Conservation (phyloP, 2,329 filamentous ascomycete genomes). For the Raffaelea ambrosiae region DNA sequence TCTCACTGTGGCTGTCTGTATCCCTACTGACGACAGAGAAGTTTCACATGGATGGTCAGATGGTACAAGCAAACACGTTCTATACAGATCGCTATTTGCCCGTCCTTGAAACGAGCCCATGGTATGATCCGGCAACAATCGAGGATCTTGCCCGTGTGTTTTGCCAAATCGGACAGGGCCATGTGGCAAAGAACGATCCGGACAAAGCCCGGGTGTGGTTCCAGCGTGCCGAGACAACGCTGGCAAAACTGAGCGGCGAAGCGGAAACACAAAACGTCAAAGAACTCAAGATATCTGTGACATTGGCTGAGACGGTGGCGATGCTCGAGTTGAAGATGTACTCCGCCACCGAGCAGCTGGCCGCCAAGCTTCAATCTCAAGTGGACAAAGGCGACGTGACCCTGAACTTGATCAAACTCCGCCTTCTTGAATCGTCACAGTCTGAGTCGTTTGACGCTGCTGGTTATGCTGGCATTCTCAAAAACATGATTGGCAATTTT, state of each 20-base stretch:
- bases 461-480: constrained; percentile 44
- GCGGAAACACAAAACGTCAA: constrained; percentile 23
- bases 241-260: constrained; percentile 47
- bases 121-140: constrained; percentile 31
- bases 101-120: not conserved
- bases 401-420: constrained; percentile 59
- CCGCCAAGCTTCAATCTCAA: constrained; percentile 54
- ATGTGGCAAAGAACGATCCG: constrained; percentile 43
- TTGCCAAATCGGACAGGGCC: constrained; percentile 61
- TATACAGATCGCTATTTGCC: no score
- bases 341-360: constrained; percentile 45
- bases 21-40: constrained; percentile 45
- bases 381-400: constrained; percentile 52
- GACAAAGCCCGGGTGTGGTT: constrained; percentile 62
- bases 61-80: not conserved
- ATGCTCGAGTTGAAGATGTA: constrained; percentile 41
- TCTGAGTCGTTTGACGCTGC: constrained; percentile 38
- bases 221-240: constrained; percentile 52
- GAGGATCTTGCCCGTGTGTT: constrained; percentile 60
- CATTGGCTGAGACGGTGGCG: constrained; percentile 53
- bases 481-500: constrained; percentile 46
- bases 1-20: not conserved
- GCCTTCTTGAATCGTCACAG: constrained; percentile 46
- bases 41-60: constrained; percentile 51
- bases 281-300: constrained; percentile 42